phyloP scores from a whole-genome alignment of 2,329 filamentous ascomycete genomes.

The Scolecobasidium constrictum region DNA sequence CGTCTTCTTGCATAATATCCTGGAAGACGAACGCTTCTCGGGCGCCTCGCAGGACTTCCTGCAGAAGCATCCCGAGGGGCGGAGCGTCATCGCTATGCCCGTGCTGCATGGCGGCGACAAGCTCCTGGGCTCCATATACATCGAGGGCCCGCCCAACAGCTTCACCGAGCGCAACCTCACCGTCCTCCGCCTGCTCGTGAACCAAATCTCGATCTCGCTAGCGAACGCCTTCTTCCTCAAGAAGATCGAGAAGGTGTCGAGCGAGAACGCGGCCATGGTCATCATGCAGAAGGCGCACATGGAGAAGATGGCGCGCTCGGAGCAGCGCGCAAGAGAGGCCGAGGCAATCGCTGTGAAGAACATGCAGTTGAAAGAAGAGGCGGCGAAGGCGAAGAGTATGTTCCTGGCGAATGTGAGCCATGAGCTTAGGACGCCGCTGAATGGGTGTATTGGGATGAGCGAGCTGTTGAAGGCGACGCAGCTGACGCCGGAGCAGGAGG shows the following conservation, averaged over 20 bases:
- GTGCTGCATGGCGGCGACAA: constrained; percentile 63
- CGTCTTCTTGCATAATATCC: constrained; percentile 62
- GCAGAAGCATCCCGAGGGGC: constrained; percentile 56
- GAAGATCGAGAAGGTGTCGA: constrained; percentile 65
- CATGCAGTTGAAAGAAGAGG: constrained; percentile 72
- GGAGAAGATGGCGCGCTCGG: constrained; percentile 59
- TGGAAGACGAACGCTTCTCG: constrained; percentile 66
- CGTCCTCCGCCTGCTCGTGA: constrained; percentile 56
- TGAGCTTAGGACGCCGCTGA: constrained; percentile 48
- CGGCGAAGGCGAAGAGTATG: constrained; percentile 71
- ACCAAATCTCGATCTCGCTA: constrained; percentile 60
- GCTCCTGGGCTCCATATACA: constrained; percentile 63
- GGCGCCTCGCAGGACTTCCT: constrained; percentile 63
- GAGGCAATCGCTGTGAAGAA: constrained; percentile 68
- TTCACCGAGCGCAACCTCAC: constrained; percentile 58
- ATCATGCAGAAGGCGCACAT: constrained; percentile 65
- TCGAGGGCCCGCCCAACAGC: constrained; percentile 62
- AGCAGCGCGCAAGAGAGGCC: constrained; percentile 65
- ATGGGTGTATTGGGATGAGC: constrained; percentile 46
- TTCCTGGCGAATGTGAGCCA: constrained; percentile 49
- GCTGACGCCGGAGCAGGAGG: constrained; percentile 47
- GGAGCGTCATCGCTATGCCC: constrained; percentile 68
- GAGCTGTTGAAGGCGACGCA: constrained; percentile 49
- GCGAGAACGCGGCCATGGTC: constrained; percentile 69
- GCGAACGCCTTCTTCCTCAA: constrained; percentile 54